Evolutionary conservation across 148 eudicot species (phyloP).

Genomic region (Hydrangea macrophylla): DNA sequence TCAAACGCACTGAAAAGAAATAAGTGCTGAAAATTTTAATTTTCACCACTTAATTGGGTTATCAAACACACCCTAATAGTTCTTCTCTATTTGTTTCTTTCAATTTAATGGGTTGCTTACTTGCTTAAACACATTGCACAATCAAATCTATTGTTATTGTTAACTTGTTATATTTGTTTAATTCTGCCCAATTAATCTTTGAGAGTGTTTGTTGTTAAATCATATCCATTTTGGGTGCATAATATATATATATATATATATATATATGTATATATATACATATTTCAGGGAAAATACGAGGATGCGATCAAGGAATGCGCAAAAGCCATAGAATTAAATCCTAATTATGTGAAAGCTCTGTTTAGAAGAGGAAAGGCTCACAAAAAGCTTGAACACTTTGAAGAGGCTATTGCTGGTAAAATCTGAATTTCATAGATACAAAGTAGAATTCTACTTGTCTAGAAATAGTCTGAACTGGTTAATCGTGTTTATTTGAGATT

Average conservation of each 20-base stretch:
- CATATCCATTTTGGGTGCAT: constrained; percentile 1
- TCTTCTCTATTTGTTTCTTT: background rate
- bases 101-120: background rate
- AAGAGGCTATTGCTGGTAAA: constrained; percentile 86
- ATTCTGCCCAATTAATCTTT: background rate
- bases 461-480: background rate
- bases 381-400: constrained; percentile 91
- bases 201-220: background rate
- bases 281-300: constrained; percentile 58
- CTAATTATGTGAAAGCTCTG: constrained; percentile 69
- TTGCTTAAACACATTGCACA: no score
- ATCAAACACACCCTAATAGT: no score
- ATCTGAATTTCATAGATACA: background rate
- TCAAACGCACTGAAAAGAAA: no score
- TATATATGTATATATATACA: no score
- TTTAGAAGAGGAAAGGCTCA: constrained; percentile 82
- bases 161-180: background rate
- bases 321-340: constrained; percentile 81
- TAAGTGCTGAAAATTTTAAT: no score
- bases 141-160: no score
- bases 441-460: no score
- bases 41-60: no score
- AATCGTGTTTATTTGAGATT: no score
- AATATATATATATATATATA: no score
- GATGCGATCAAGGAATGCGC: constrained; percentile 82